phyloP scores from a whole-genome alignment of 805 yeast species.

The Candida montana region DNA sequence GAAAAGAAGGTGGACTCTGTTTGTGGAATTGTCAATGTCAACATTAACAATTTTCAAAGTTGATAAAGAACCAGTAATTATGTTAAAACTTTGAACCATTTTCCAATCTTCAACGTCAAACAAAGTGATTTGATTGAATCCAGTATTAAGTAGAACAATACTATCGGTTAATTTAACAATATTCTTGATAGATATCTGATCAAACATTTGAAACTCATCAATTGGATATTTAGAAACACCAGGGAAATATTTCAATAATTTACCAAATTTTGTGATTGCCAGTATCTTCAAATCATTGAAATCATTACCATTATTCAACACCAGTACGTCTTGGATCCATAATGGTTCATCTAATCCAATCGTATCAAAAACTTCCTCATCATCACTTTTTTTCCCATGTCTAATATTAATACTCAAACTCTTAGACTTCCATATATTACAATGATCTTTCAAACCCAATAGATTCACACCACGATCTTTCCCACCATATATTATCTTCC shows the following conservation, averaged over 20 bases:
- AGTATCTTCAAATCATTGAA: conserved; percentile 12
- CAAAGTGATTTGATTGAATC: conserved; percentile 17
- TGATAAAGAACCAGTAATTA: conserved; percentile 22
- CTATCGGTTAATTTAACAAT: conserved; percentile 5
- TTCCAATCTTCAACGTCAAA: conserved; percentile 9
- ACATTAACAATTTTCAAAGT: conserved; percentile 6
- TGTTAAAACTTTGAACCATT: conserved; percentile 11
- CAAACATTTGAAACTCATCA: conserved; percentile 19
- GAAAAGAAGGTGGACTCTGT: neutral
- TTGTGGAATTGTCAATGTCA: neutral
- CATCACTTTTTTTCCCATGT: neutral
- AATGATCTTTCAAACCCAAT: conserved; percentile 16
- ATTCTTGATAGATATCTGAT: conserved; percentile 19
- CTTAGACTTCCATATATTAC: conserved; percentile 21
- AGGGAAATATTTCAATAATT: conserved; percentile 17
- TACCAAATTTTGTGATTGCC: conserved; percentile 23
- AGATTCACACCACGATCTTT: conserved; percentile 20
- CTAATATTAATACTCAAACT: conserved; percentile 6
- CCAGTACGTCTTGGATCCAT: conserved; percentile 21
- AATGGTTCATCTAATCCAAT: conserved; percentile 5
- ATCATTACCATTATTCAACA: conserved; percentile 6
- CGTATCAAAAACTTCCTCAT: neutral
- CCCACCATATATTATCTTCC: conserved; percentile 18
- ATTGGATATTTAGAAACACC: conserved; percentile 17
- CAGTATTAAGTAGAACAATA: conserved; percentile 16